Percentiles rank a stretch among this genome's conserved stretches.
phyloP scores from a whole-genome alignment of 305 asterid genomes.

The Fraxinus greggii region DNA sequence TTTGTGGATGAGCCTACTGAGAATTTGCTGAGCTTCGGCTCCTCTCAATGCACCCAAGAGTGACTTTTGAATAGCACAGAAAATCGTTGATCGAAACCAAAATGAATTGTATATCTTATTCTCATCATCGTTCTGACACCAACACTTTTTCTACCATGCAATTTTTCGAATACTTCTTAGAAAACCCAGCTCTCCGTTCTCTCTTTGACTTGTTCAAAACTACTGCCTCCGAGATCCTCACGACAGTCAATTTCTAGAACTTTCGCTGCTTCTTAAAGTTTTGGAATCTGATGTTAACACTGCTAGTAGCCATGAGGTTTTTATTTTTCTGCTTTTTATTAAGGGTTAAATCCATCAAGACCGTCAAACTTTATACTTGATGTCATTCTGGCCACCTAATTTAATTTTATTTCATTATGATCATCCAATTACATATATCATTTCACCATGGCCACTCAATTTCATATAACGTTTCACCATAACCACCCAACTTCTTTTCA shows the following conservation, averaged over 20 bases:
- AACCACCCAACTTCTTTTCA: too few species aligned
- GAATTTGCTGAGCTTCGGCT: not conserved
- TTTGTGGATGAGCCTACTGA: not conserved
- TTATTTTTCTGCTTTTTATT: not conserved
- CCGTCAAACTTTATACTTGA: too few species aligned
- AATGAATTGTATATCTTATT: constrained; percentile 57
- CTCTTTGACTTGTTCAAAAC: constrained; percentile 33
- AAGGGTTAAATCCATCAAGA: too few species aligned
- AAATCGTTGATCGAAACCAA: not conserved
- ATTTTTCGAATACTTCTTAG: constrained; percentile 39
- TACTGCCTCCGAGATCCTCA: constrained; percentile 40
- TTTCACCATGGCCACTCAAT: too few species aligned
- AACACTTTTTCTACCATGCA: constrained; percentile 47
- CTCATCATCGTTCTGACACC: constrained; percentile 35
- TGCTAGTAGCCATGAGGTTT: constrained; percentile 41
- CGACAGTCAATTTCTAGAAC: constrained; percentile 42
- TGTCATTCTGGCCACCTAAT: too few species aligned
- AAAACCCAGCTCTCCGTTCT: constrained; percentile 46
- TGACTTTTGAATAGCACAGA: not conserved
- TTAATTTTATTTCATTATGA: too few species aligned
- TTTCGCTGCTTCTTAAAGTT: constrained; percentile 59
- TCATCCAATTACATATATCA: too few species aligned
- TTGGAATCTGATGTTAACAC: constrained; percentile 36
- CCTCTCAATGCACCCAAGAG: not conserved
- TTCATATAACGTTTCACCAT: too few species aligned